Percentiles rank a stretch among this genome's conserved stretches.
Evolutionary conservation across 169 alveolate species (phyloP).

Genomic region (Besnoitia besnoiti): DNA sequence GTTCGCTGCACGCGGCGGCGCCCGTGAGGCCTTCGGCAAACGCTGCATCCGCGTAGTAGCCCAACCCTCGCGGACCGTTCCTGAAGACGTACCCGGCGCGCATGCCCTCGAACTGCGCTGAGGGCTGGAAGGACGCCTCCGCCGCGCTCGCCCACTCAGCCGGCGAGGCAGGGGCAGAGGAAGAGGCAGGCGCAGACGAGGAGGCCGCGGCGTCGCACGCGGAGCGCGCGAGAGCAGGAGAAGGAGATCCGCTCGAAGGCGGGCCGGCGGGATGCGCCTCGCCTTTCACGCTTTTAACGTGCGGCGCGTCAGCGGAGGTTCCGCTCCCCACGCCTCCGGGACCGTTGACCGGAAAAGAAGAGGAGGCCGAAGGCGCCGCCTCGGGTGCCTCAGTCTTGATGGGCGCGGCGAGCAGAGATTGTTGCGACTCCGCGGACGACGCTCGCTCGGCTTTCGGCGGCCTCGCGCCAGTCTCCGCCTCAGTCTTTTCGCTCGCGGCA

Average conservation of each 20-base stretch:
- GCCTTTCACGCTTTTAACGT: background rate
- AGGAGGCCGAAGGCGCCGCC: background rate
- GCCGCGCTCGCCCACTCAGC: background rate
- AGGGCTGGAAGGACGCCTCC: background rate
- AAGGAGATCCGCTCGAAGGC: background rate
- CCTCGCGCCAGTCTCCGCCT: too few relatives aligned
- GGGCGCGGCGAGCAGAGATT: background rate
- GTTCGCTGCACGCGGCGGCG: too few relatives aligned
- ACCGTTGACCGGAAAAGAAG: background rate
- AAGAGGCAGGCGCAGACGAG: background rate
- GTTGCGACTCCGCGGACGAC: background rate
- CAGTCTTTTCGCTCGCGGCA: background rate
- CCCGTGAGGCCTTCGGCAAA: background rate
- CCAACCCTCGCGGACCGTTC: background rate
- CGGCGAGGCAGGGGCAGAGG: background rate
- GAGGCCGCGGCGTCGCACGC: background rate
- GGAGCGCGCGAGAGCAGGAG: background rate
- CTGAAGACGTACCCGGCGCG: background rate
- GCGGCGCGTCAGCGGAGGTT: too few relatives aligned
- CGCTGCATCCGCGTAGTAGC: constrained; percentile 5
- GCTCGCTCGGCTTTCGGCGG: background rate
- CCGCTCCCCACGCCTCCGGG: too few relatives aligned
- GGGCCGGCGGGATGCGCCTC: background rate
- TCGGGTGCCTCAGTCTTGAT: background rate
- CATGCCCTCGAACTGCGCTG: background rate